A percentile compares a stretch with the other conserved stretches of the same genome.
Evolutionary conservation across 2,329 filamentous ascomycete species (phyloP).

Genomic region (Cercospora berteroae): DNA sequence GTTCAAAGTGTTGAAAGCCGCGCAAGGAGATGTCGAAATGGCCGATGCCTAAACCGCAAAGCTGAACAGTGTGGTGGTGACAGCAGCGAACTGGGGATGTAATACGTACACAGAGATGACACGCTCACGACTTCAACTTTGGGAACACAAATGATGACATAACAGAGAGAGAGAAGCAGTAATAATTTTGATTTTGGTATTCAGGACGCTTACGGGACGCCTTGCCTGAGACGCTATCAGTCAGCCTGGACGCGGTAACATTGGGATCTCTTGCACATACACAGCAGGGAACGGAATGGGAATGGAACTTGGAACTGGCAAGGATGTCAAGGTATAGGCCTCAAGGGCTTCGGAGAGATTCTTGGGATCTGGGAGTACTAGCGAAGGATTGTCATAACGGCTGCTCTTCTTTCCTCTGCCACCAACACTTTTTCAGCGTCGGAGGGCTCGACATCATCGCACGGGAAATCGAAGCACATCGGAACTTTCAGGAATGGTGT

Average conservation of each 20-base stretch:
- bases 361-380: background rate
- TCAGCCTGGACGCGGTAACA: background rate
- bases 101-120: background rate
- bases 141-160: background rate
- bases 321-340: background rate
- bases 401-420: background rate
- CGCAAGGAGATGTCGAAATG: constrained; percentile 10
- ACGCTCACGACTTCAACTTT: background rate
- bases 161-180: background rate
- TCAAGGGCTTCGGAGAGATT: background rate
- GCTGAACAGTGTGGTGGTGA: background rate
- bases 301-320: background rate
- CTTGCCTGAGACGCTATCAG: background rate
- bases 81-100: background rate
- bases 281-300: background rate
- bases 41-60: constrained; percentile 3
- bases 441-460: background rate
- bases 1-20: constrained; percentile 47
- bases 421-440: background rate
- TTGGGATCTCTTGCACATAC: background rate
- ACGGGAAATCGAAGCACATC: background rate
- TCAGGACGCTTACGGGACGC: background rate
- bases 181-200: background rate
- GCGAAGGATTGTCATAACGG: background rate
- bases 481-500: background rate